Percentiles rank a stretch among this genome's conserved stretches.
phyloP scores from a whole-genome alignment of 352 stramenopile species.

The Globisporangium carolinianum region DNA sequence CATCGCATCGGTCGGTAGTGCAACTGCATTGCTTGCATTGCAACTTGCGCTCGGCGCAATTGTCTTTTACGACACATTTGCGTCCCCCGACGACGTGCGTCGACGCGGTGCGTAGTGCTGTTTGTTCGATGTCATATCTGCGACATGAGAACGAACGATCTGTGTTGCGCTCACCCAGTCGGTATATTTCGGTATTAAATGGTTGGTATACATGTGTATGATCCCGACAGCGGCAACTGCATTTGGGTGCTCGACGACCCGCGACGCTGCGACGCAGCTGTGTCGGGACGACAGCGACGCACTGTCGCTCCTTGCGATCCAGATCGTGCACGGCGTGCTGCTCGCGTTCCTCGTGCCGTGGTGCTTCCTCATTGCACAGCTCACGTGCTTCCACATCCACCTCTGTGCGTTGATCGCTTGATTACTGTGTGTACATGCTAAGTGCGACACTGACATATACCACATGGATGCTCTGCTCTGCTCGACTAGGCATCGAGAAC shows the following conservation, averaged over 20 bases:
- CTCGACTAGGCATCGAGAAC: constrained; percentile 51
- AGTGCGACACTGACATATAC: background rate
- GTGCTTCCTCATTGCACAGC: constrained; percentile 73
- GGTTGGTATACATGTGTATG: background rate
- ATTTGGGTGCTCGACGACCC: constrained; percentile 49
- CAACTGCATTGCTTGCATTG: constrained; percentile 53
- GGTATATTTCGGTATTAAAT: too few relatives aligned
- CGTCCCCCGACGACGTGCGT: constrained; percentile 21
- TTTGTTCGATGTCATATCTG: too few relatives aligned
- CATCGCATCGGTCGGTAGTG: constrained; percentile 57
- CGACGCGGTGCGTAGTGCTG: constrained; percentile 22
- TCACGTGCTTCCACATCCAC: constrained; percentile 80
- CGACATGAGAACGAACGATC: too few relatives aligned
- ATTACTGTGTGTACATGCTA: background rate
- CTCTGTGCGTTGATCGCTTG: constrained; percentile 41
- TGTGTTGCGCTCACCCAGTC: too few relatives aligned
- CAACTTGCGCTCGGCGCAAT: constrained; percentile 65
- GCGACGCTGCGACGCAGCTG: constrained; percentile 34
- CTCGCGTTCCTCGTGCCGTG: constrained; percentile 61
- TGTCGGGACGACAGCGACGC: constrained; percentile 47
- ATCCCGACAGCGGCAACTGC: constrained; percentile 33
- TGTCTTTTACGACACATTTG: constrained; percentile 33
- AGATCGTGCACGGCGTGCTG: constrained; percentile 56
- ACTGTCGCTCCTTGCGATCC: constrained; percentile 48
- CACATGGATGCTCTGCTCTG: too few relatives aligned